Percentiles rank a stretch among this genome's conserved stretches.
These are phyloP conservation scores for Saccharum officinarum DNA, from an alignment of 176 grass and related monocot genomes.

Conservation along the genomic window DNA sequence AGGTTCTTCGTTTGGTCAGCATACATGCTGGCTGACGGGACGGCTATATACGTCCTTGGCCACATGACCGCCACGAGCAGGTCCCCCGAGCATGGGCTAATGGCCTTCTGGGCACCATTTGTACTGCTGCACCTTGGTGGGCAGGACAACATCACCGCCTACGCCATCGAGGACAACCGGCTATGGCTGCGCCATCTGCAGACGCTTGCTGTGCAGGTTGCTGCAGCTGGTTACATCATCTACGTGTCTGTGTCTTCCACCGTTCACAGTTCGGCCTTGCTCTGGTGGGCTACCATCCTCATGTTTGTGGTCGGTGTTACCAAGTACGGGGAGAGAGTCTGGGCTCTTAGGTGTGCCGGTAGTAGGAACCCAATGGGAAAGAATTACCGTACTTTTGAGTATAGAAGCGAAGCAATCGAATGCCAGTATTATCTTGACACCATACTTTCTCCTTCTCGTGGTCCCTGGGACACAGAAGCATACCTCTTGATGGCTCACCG, in stretches of 20 bases:
- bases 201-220: neutral
- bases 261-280: neutral
- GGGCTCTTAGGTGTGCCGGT: neutral
- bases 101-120: neutral
- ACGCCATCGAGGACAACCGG: too few species aligned
- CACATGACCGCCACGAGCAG: neutral
- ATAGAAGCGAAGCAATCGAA: too few species aligned
- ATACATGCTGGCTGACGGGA: constrained; percentile 34
- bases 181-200: too few species aligned
- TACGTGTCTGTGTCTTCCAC: neutral
- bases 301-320: neutral
- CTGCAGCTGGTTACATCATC: too few species aligned
- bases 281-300: neutral
- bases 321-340: neutral
- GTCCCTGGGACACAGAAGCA: neutral
- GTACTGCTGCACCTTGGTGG: neutral
- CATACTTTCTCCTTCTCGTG: too few species aligned
- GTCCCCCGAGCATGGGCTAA: neutral
- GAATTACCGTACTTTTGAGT: too few species aligned
- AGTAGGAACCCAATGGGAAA: neutral
- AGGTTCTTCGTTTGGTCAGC: constrained; percentile 11
- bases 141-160: neutral
- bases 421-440: too few species aligned
- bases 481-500: neutral
- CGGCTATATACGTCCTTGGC: constrained; percentile 27